Conservation (phyloP, 306 rosid genomes). For the Potentilla sterilis region DNA sequence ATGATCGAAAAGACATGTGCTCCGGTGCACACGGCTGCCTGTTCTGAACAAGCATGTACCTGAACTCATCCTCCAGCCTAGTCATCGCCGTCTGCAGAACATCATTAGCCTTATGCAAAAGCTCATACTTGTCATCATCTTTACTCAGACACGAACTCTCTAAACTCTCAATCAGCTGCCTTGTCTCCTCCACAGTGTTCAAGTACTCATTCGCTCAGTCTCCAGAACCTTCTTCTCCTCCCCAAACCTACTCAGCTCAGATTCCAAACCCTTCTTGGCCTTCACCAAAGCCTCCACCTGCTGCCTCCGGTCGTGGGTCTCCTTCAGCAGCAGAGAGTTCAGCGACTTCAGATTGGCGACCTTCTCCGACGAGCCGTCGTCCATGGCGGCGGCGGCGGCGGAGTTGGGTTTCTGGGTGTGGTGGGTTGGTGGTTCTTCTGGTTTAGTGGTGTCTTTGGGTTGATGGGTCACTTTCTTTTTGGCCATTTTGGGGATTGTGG, state of each 20-base stretch:
- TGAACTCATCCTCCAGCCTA: conserved; percentile 78
- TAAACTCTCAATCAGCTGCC: conserved; percentile 48
- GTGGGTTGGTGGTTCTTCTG: conserved; percentile 13
- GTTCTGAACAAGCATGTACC: conserved; percentile 60
- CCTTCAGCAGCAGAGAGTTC: conserved; percentile 57
- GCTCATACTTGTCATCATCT: conserved; percentile 46
- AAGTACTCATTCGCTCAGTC: conserved; percentile 50
- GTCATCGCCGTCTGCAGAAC: conserved; percentile 90
- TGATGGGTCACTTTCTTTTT: conserved; percentile 53
- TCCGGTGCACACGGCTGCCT: conserved; percentile 75
- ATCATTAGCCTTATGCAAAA: conserved; percentile 51
- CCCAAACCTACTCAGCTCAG: conserved; percentile 25
- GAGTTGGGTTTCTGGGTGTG: conserved; percentile 8
- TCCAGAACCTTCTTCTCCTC: conserved; percentile 32
- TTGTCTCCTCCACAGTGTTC: conserved; percentile 57
- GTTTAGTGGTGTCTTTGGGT: conserved; percentile 18
- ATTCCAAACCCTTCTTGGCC: conserved; percentile 35
- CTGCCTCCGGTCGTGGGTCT: conserved; percentile 45
- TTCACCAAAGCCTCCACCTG: conserved; percentile 40
- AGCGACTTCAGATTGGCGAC: conserved; percentile 62
- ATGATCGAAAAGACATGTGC: conserved; percentile 65
- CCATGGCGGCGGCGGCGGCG: conserved; percentile 15
- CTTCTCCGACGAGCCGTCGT: conserved; percentile 37
- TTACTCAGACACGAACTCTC: conserved; percentile 51
- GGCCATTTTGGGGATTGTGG: conserved; percentile 49